Conservation (phyloP, 805 yeast genomes). For the Scheffersomyces stipitis region DNA sequence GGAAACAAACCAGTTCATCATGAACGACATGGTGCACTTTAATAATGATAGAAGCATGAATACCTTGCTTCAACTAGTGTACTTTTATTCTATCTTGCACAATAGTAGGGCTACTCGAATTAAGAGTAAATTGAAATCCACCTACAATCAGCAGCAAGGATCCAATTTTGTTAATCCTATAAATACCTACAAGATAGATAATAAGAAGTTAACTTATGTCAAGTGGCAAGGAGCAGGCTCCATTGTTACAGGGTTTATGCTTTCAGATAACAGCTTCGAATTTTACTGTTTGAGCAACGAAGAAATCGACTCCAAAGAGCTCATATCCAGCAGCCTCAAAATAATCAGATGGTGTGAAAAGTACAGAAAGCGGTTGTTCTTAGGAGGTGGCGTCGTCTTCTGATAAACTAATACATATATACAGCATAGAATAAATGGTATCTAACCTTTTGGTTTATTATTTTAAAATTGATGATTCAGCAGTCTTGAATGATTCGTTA, state of each 20-base stretch:
- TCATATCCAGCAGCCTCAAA: slow-evolving; percentile 60
- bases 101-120: slow-evolving; percentile 25
- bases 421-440: neutral
- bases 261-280: slow-evolving; percentile 32
- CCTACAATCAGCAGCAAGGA: slow-evolving; percentile 12
- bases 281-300: slow-evolving; percentile 44
- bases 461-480: slow-evolving; percentile 31
- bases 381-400: slow-evolving; percentile 68
- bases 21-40: slow-evolving; percentile 32
- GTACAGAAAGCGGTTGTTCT: slow-evolving; percentile 68
- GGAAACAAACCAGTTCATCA: slow-evolving; percentile 62
- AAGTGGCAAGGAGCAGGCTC: slow-evolving; percentile 8
- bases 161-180: neutral
- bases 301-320: slow-evolving; percentile 50
- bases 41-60: slow-evolving; percentile 18
- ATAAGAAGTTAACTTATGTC: slow-evolving; percentile 45
- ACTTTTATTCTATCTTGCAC: slow-evolving; percentile 30
- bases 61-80: slow-evolving; percentile 37
- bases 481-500: slow-evolving; percentile 32
- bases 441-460: slow-evolving; percentile 9
- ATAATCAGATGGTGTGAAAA: slow-evolving; percentile 76
- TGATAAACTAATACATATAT: slow-evolving; percentile 3
- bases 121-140: slow-evolving; percentile 21
- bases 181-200: slow-evolving; percentile 4
- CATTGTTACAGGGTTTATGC: slow-evolving; percentile 36